Percentiles rank a stretch among this genome's conserved stretches.
Conservation (phyloP, 495 filamentous ascomycete species). For the Pyrenopolyporus hunteri region DNA sequence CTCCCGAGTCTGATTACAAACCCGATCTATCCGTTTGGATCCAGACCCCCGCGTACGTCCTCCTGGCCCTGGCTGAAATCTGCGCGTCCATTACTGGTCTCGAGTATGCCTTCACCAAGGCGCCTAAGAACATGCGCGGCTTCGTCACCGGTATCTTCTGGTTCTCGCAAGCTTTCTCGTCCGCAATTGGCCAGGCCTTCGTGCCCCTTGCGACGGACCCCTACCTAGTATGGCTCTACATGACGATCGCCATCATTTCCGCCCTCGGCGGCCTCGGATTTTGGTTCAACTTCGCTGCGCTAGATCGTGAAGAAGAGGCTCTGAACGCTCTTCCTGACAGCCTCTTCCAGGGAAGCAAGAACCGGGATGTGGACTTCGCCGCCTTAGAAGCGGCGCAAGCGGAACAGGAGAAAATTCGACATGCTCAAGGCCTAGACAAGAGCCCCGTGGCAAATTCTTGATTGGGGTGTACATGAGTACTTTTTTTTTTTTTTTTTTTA, state of each 20-base stretch:
- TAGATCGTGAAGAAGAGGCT: conserved; percentile 68
- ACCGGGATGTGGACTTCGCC: conserved; percentile 33
- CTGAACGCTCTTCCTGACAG: conserved; percentile 65
- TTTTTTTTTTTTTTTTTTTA: no score
- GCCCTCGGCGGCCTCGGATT: conserved; percentile 65
- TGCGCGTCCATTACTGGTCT: conserved; percentile 55
- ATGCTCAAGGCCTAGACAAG: conserved; percentile 40
- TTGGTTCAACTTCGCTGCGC: conserved; percentile 62
- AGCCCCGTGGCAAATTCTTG: neutral
- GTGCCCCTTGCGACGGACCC: conserved; percentile 70
- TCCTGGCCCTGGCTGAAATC: conserved; percentile 41
- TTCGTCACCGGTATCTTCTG: conserved; percentile 71
- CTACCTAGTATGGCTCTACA: conserved; percentile 69
- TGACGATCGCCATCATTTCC: conserved; percentile 64
- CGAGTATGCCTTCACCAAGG: conserved; percentile 80
- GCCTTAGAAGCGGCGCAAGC: conserved; percentile 31
- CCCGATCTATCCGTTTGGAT: conserved; percentile 53
- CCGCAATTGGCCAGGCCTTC: conserved; percentile 73
- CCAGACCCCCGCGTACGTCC: conserved; percentile 29
- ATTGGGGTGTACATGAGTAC: no score
- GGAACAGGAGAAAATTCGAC: conserved; percentile 38
- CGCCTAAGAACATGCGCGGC: conserved; percentile 77
- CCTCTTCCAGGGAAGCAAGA: conserved; percentile 42
- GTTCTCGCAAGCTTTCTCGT: conserved; percentile 72
- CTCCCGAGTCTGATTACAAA: conserved; percentile 37